These are phyloP conservation scores for Russula sp. DNA, from an alignment of 768 basidiomycete genomes.

Conservation along the genomic window DNA sequence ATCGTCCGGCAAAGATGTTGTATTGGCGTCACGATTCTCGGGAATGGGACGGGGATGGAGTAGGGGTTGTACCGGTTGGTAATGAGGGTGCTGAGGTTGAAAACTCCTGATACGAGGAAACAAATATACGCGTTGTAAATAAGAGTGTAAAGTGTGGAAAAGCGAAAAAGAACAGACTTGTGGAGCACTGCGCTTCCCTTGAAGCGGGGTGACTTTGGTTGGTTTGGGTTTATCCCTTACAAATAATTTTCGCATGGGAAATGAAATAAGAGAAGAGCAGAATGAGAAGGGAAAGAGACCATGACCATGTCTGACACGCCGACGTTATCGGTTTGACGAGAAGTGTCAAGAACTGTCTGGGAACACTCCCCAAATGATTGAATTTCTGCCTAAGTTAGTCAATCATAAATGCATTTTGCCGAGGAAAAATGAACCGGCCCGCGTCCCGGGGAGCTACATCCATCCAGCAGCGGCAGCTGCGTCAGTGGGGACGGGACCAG, in stretches of 20 bases:
- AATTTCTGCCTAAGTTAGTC: too few species aligned
- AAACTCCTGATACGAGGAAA: constrained; percentile 1
- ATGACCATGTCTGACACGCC: too few species aligned
- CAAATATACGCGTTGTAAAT: neutral
- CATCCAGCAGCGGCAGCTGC: too few species aligned
- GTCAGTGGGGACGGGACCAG: too few species aligned
- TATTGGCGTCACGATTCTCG: constrained; percentile 23
- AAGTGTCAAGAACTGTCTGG: too few species aligned
- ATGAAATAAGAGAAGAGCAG: neutral
- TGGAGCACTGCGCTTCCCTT: constrained; percentile 25
- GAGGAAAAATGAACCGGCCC: too few species aligned
- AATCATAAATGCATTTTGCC: too few species aligned
- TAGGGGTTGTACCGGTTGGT: constrained; percentile 7
- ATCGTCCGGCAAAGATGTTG: constrained; percentile 31
- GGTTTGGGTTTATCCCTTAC: constrained; percentile 43
- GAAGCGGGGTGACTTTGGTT: constrained; percentile 29
- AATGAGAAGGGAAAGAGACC: neutral
- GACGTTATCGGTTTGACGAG: too few species aligned
- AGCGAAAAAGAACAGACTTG: constrained; percentile 26
- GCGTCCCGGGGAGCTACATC: too few species aligned
- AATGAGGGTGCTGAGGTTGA: constrained; percentile 10
- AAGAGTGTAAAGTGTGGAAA: neutral
- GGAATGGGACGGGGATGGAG: constrained; percentile 18
- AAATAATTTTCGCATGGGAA: constrained; percentile 60
- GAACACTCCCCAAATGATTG: too few species aligned